These are phyloP conservation scores for Durusdinium trenchii DNA, from an alignment of 73 alveolate species.

Conservation along the genomic window DNA sequence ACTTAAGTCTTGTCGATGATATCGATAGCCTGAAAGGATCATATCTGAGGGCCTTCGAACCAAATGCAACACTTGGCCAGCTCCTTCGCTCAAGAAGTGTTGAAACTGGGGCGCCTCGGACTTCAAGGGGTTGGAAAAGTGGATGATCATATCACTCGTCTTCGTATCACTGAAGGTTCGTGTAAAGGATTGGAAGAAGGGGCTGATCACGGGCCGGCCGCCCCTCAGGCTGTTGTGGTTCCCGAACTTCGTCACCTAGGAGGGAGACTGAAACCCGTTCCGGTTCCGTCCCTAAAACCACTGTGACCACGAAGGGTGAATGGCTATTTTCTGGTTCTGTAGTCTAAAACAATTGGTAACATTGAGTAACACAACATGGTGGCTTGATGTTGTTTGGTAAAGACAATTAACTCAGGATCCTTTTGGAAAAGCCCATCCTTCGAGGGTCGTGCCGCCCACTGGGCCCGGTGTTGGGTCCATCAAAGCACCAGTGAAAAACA, in stretches of 20 bases:
- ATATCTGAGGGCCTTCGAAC: background rate
- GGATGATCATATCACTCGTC: background rate
- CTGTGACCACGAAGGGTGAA: too few relatives aligned
- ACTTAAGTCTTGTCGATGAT: background rate
- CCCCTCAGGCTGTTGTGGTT: background rate
- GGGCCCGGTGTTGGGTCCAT: too few relatives aligned
- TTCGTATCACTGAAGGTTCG: background rate
- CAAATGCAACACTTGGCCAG: background rate
- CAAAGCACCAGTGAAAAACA: too few relatives aligned
- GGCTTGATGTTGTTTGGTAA: too few relatives aligned
- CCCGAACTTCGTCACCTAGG: background rate
- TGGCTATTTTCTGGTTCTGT: too few relatives aligned
- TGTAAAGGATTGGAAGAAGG: background rate
- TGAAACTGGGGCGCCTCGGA: background rate
- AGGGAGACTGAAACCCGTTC: too few relatives aligned
- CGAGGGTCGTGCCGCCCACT: too few relatives aligned
- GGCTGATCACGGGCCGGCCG: background rate
- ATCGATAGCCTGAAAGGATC: background rate
- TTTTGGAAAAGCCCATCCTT: too few relatives aligned
- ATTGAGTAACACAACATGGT: too few relatives aligned
- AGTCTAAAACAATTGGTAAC: too few relatives aligned
- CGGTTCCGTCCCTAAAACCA: too few relatives aligned
- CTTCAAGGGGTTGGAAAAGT: conserved; percentile 18
- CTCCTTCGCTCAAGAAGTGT: background rate
- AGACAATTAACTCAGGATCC: too few relatives aligned